Evolutionary conservation across 306 rosid species (phyloP), one percentile per base, ranked within the genome.

Genomic region (Elaeagnus macrophylla): DNA sequence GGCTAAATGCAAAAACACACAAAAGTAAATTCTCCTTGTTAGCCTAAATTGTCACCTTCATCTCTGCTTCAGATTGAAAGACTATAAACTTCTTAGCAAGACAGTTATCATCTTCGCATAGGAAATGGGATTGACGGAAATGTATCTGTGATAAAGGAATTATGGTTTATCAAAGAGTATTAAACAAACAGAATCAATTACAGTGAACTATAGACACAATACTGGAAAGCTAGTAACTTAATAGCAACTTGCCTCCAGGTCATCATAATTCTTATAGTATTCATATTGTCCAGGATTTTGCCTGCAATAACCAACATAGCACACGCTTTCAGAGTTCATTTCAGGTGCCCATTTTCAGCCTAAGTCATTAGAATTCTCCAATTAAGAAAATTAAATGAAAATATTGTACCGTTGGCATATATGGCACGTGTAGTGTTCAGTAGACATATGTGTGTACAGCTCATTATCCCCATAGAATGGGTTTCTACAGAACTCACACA

Each of bases 391-490:
- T 25, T 25, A 37, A 10, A 14, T 18, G 25, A 7, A 6, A 1
- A 39, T 46, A 16, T 16, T 39, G 51, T 71, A 91, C 99, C 99
- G 80, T 75, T 82, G 96, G 75, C 99, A 91, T 67, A 91, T 75
- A 72, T 91, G 99, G 70, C 99, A 91, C 10, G 89, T 87, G 64
- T 66, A 91, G 75, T 91, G 99, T 55, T 91, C 99, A 1, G 89
- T 91, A 36, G 94, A 75, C 99, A 91, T 87, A 64, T 91, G 99
- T 5, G 83, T 56, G 77, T 84, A 91, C 12, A 87, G 66, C 62
- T 91, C 99, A 64, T 91, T 87, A 68, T 91, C 96, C 58, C 96
- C 95, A 52, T 91, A 91, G 72, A 87, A 91, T 10, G 95, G 89
- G 25, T 86, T 76, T 71, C 66, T 64, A 75, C 99, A 91, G 69